Evolutionary conservation across 2,329 filamentous ascomycete genomes (phyloP).

Genomic region (Xylariaceae sp.): DNA sequence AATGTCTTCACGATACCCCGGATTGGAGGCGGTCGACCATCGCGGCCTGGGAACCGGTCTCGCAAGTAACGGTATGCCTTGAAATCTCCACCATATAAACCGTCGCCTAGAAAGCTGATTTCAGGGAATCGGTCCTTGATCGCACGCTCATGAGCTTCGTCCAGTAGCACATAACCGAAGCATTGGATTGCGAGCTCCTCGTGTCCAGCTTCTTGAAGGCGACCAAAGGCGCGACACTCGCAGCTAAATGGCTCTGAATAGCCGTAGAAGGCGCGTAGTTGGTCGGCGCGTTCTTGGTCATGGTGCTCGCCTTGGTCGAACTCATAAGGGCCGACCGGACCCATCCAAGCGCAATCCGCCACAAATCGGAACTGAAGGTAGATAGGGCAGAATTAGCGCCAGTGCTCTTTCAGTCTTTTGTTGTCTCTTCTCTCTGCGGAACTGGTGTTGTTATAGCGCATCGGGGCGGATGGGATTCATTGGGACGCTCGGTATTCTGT

Average conservation of each 20-base stretch:
- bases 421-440: too few relatives aligned
- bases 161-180: constrained; percentile 28
- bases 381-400: neutral
- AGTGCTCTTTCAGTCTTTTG: neutral
- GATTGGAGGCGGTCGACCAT: neutral
- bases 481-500: too few relatives aligned
- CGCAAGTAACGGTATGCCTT: neutral
- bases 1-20: neutral
- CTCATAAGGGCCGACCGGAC: too few relatives aligned
- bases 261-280: constrained; percentile 12
- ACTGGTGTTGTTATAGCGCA: too few relatives aligned
- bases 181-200: constrained; percentile 24
- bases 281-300: constrained; percentile 3
- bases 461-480: too few relatives aligned
- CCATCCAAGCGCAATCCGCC: neutral
- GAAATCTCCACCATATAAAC: too few relatives aligned
- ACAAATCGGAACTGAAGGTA: neutral
- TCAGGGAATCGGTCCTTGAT: neutral
- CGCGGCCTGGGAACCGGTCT: neutral
- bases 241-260: constrained; percentile 25
- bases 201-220: constrained; percentile 25
- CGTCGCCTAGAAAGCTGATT: neutral
- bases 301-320: too few relatives aligned
- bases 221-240: constrained; percentile 29
- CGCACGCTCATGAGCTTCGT: constrained; percentile 11